Base-by-base conservation (phyloP, 192 early-diverging fungal species). In the Dispira simplex region DNA sequence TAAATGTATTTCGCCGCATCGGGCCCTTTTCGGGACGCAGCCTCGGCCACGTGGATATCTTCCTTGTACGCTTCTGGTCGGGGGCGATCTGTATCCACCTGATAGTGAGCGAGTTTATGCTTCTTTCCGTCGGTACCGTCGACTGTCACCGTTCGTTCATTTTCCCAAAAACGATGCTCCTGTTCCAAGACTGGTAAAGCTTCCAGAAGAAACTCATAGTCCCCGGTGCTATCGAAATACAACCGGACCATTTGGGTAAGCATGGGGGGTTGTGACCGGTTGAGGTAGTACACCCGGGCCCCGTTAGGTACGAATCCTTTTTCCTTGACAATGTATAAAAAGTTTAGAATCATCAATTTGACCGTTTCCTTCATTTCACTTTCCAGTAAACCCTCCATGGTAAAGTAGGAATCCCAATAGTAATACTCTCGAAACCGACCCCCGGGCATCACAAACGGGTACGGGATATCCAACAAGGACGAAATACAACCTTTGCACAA, bases 271-370 rank as follows among this genome's bases (percentile, higher is more conserved):
- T 87, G 85, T 8, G 87, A 89, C 57, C 87, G 73, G 63, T 85
- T 80, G 62, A 87, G 64, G 65, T 87, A 89, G 68, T 89, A 89
- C 45, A 83, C 73, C 20, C 87, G 79, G 6, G 85, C 83, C 11
- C 87, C 87, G 57, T 89, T 89, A 11, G 87, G 87, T 23, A 89
- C 73, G 73, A 89, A 89, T 3, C 85, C 85, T 63, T 78, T 77
- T 10, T 59, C 48, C 14, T 83, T 64, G 11, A 89, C 79, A 44
- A 83, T 67, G 20, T 79, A 75, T 13, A 84, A 67, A 54, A 87
- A 76, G 65, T 87, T 83, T 11, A 70, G 67, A 59, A 89, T 84
- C 66, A 76, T 80, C 54, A 73, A 66, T 21, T 65, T 67, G 0
- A 79, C 72, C 48, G 79, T 70, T 0, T 79, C 66, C 26, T 62